Percentiles rank a stretch among this genome's conserved stretches.
Conservation (phyloP, 192 early-diverging fungal species). For the Backusella psychrophila region DNA sequence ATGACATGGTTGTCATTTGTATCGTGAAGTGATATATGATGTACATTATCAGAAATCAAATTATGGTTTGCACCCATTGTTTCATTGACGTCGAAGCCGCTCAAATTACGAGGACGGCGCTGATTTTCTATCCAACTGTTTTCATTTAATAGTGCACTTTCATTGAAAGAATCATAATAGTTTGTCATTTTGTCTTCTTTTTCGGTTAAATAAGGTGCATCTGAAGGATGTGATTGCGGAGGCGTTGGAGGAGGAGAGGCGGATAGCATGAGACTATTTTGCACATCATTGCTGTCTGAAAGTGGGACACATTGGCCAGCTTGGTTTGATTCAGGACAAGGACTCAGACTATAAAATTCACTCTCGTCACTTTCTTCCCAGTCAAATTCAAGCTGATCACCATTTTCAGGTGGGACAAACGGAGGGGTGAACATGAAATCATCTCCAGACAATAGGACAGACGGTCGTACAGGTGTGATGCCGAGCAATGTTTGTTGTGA, state of each 20-base stretch:
- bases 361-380: neutral
- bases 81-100: neutral
- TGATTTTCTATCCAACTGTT: constrained; percentile 3
- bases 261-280: neutral
- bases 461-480: constrained; percentile 12
- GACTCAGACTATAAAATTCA: neutral
- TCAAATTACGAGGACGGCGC: neutral
- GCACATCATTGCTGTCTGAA: neutral
- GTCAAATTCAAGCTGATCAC: neutral
- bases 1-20: neutral
- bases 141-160: neutral
- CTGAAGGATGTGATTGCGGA: neutral
- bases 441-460: constrained; percentile 28
- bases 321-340: constrained; percentile 12
- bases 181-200: neutral
- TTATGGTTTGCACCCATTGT: neutral
- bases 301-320: neutral
- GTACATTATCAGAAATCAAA: neutral
- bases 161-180: neutral
- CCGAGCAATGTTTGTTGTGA: constrained; percentile 32
- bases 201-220: neutral
- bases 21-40: neutral
- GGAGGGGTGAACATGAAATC: constrained; percentile 38
- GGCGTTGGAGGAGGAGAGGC: neutral
- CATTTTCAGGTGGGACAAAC: neutral